A percentile compares a stretch with the other conserved stretches of the same genome.
These are phyloP conservation scores for Alternaria solani DNA, from an alignment of 2,329 filamentous ascomycete genomes.

Conservation along the genomic window DNA sequence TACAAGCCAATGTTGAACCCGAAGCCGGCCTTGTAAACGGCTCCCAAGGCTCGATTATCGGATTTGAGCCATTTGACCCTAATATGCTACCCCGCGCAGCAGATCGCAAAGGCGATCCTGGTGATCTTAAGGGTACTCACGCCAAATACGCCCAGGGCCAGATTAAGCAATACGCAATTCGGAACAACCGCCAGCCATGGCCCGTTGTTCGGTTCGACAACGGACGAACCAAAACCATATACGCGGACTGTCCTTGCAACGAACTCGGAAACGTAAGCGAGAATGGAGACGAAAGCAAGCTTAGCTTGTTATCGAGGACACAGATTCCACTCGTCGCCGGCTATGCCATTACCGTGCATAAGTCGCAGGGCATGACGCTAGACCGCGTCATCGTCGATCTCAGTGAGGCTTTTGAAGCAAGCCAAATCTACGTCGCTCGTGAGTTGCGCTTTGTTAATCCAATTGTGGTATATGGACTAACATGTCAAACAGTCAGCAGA, in stretches of 20 bases:
- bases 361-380: constrained; percentile 66
- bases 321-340: constrained; percentile 68
- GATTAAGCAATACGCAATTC: constrained; percentile 52
- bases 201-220: constrained; percentile 65
- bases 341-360: constrained; percentile 72
- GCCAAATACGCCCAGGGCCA: constrained; percentile 49
- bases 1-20: constrained; percentile 60
- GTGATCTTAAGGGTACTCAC: constrained; percentile 49
- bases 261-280: constrained; percentile 54
- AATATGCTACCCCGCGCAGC: constrained; percentile 38
- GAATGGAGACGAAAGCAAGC: constrained; percentile 18
- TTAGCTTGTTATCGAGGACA: constrained; percentile 62
- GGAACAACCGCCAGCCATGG: constrained; percentile 52
- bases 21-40: constrained; percentile 45
- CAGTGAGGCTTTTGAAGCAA: constrained; percentile 61
- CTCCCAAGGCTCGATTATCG: constrained; percentile 42
- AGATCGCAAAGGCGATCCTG: constrained; percentile 3
- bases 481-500: constrained; percentile 55
- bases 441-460: constrained; percentile 13
- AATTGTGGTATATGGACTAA: constrained; percentile 8
- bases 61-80: constrained; percentile 49
- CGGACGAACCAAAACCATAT: constrained; percentile 56
- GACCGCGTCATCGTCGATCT: constrained; percentile 66
- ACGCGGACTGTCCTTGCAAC: constrained; percentile 60
- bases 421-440: constrained; percentile 69